Base-by-base conservation (phyloP, 345 rosid species). In the Ceriops zippeliana region DNA sequence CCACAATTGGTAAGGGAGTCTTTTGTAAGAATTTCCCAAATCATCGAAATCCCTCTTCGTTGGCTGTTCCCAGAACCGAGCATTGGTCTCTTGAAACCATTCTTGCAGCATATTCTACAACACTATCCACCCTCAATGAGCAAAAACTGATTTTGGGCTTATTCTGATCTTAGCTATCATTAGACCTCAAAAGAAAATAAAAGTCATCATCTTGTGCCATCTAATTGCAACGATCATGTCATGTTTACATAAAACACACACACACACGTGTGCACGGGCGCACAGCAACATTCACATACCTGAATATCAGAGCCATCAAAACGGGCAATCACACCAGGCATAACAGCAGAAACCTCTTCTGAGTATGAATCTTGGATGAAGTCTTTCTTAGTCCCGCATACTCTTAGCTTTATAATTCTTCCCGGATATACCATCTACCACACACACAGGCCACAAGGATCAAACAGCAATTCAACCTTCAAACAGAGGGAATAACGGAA, bases 1-100 rank as follows among this genome's bases (percentile, higher is more conserved):
- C 99, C 99, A 95, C 70, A 95, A 73, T 79, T 90, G 99, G 74
- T 87, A 85, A 31, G 93, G 91, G 60, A 95, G 51, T 72, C 80
- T 81, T 60, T 78, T 80, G 61, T 70, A 75, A 66, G 83, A 74
- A 70, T 70, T 78, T 21, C 71, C 88, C 6, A 16, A n/a, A 73
- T 79, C 90, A 57, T 82, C 89, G 3, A 52, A 20, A 80, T 82
- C 82, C 58, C 69, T 69, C 46, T 75, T 82, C 53, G 66, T 83
- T 5, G 61, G 75, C 67, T 76, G 89, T 47, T 87, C 91, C 97
- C 97, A 88, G 83, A 91, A 90, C 34, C 76, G 87, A 56, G 84
- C 69, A 37, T 81, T 77, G 35, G 66, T 77, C 19, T 88, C 91
- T 81, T 90, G 79, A 73, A 82, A 68, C 92, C 90, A 89, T 68